These are phyloP conservation scores for Tricholoma matsutake DNA, from an alignment of 768 basidiomycete species.

Conservation along the genomic window DNA sequence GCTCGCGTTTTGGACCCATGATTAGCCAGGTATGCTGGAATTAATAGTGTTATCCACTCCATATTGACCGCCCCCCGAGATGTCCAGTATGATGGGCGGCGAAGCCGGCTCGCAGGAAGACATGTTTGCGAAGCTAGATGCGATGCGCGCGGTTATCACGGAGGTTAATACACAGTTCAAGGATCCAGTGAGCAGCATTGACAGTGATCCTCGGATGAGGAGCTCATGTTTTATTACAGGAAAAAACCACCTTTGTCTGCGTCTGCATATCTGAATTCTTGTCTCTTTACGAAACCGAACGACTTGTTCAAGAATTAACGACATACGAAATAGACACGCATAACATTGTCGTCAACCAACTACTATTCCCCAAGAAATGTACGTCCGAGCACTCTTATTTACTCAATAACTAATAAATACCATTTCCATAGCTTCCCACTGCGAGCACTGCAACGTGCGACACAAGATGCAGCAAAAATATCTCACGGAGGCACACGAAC, in stretches of 20 bases:
- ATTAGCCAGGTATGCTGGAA: constrained; percentile 62
- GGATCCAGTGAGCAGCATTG: constrained; percentile 70
- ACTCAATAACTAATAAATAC: neutral
- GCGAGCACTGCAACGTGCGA: constrained; percentile 92
- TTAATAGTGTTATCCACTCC: neutral
- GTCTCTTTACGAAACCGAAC: constrained; percentile 97
- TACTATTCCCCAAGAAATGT: constrained; percentile 92
- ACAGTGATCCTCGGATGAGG: neutral
- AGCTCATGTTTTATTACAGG: constrained; percentile 44
- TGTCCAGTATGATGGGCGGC: constrained; percentile 96
- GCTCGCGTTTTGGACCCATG: constrained; percentile 96
- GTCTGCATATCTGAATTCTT: constrained; percentile 99
- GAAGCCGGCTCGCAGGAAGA: constrained; percentile 90
- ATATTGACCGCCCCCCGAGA: constrained; percentile 39
- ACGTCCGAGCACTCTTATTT: constrained; percentile 24
- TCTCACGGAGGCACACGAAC: constrained; percentile 91
- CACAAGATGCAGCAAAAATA: constrained; percentile 99
- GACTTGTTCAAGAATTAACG: constrained; percentile 94
- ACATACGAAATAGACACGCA: constrained; percentile 96
- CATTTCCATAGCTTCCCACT: constrained; percentile 69
- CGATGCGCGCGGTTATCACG: constrained; percentile 94
- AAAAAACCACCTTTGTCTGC: constrained; percentile 98
- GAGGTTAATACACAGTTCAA: constrained; percentile 99
- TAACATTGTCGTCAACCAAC: constrained; percentile 97
- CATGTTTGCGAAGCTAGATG: constrained; percentile 97